Conservation (phyloP, 805 yeast genomes). For the Candida railenensis region DNA sequence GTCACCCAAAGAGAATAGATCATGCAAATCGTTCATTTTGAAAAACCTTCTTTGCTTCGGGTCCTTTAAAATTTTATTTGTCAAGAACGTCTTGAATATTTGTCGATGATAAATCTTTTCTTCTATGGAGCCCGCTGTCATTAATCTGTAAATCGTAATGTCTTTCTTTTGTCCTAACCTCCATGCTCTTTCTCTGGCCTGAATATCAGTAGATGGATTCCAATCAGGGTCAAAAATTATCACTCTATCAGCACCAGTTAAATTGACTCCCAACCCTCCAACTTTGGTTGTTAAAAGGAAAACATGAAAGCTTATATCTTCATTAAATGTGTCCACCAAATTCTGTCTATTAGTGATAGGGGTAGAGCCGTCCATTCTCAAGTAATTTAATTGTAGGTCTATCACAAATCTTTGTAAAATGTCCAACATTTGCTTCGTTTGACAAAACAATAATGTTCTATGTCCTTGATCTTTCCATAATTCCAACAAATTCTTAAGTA, state of each 20-base stretch:
- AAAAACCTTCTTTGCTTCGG: constrained; percentile 93
- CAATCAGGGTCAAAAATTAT: constrained; percentile 96
- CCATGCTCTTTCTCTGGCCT: constrained; percentile 98
- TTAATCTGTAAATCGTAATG: constrained; percentile 84
- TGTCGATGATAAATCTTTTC: constrained; percentile 97
- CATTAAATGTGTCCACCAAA: constrained; percentile 80
- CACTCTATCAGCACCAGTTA: constrained; percentile 94
- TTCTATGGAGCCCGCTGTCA: constrained; percentile 94
- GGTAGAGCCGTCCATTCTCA: constrained; percentile 95
- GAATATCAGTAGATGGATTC: constrained; percentile 97
- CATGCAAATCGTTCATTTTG: constrained; percentile 88
- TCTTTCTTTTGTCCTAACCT: constrained; percentile 91
- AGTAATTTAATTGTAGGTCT: constrained; percentile 47
- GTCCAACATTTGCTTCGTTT: constrained; percentile 90
- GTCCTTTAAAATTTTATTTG: constrained; percentile 91
- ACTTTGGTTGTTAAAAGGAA: constrained; percentile 91
- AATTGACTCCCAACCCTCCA: constrained; percentile 92
- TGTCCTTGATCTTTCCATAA: constrained; percentile 79
- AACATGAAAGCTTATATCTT: constrained; percentile 52
- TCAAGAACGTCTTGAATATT: constrained; percentile 89
- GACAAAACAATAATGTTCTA: constrained; percentile 83
- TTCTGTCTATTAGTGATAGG: constrained; percentile 73
- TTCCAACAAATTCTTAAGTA: constrained; percentile 68
- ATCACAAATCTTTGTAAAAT: constrained; percentile 70
- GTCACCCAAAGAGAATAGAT: constrained; percentile 82